A percentile compares a stretch with the other conserved stretches of the same genome.
Evolutionary conservation across 768 basidiomycete genomes (phyloP).

Genomic region (Cubamyces sp.): DNA sequence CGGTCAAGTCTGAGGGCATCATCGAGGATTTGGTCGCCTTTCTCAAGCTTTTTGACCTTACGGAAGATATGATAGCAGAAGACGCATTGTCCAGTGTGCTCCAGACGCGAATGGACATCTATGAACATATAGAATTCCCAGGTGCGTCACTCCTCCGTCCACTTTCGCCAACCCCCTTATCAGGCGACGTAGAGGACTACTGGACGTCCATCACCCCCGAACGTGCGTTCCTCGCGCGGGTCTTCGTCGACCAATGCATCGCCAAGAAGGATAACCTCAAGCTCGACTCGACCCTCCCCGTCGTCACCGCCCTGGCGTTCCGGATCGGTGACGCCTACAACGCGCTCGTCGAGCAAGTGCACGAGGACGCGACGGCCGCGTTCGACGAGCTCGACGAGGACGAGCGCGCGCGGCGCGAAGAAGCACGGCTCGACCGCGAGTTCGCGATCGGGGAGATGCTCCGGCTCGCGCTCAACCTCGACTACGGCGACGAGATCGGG

Average conservation of each 20-base stretch:
- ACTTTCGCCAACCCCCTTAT: neutral
- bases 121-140: conserved; percentile 69
- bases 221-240: conserved; percentile 78
- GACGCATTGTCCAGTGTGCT: conserved; percentile 80
- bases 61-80: conserved; percentile 62
- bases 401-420: conserved; percentile 45
- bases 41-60: conserved; percentile 62
- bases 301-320: conserved; percentile 82
- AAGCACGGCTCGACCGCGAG: conserved; percentile 54
- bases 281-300: conserved; percentile 76
- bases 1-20: conserved; percentile 44
- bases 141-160: conserved; percentile 42
- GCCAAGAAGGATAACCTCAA: conserved; percentile 58
- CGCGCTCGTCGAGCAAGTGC: conserved; percentile 49
- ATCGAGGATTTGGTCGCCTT: conserved; percentile 47
- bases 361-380: conserved; percentile 42
- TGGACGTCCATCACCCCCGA: conserved; percentile 76
- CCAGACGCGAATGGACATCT: conserved; percentile 61
- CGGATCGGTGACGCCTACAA: conserved; percentile 75
- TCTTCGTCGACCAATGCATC: conserved; percentile 80
- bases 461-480: conserved; percentile 74
- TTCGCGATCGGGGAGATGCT: conserved; percentile 84
- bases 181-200: conserved; percentile 57
- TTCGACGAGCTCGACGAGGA: conserved; percentile 40
- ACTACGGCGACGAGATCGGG: conserved; percentile 93